Conservation (phyloP, 805 yeast species). For the Saturnispora sekii region DNA sequence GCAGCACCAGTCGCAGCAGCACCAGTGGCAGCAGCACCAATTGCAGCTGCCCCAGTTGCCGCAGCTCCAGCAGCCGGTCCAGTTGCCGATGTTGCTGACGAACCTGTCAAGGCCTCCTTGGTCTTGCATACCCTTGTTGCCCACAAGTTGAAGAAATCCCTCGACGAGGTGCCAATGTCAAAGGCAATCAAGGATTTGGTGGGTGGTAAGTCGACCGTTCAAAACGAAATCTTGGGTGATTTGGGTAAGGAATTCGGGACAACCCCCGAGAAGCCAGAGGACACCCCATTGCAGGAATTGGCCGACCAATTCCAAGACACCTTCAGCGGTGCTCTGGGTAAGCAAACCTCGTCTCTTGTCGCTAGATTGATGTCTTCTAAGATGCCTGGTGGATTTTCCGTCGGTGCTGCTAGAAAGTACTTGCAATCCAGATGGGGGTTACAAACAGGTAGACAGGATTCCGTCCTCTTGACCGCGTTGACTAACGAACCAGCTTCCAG, state of each 20-base stretch:
- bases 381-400: constrained; percentile 99
- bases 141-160: constrained; percentile 85
- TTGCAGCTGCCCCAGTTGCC: constrained; percentile 49
- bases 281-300: constrained; percentile 89
- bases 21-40: constrained; percentile 51
- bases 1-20: constrained; percentile 39
- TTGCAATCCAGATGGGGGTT: constrained; percentile 89
- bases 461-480: constrained; percentile 72
- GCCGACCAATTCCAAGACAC: constrained; percentile 93
- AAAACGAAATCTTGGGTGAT: constrained; percentile 97
- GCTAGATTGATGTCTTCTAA: constrained; percentile 90
- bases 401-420: constrained; percentile 86
- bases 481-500: constrained; percentile 88
- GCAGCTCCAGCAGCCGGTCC: constrained; percentile 71
- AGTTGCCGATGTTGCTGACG: constrained; percentile 78
- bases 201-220: constrained; percentile 97
- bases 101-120: constrained; percentile 76
- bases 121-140: constrained; percentile 86
- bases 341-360: constrained; percentile 80
- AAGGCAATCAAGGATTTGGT: constrained; percentile 96
- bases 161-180: constrained; percentile 75
- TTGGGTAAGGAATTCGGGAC: constrained; percentile 96
- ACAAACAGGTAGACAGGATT: constrained; percentile 89
- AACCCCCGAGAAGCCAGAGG: constrained; percentile 99
- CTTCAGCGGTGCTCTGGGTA: constrained; percentile 83